Percentiles rank a stretch among this genome's conserved stretches.
phyloP scores from a whole-genome alignment of 805 yeast genomes.

The Candida orba region DNA sequence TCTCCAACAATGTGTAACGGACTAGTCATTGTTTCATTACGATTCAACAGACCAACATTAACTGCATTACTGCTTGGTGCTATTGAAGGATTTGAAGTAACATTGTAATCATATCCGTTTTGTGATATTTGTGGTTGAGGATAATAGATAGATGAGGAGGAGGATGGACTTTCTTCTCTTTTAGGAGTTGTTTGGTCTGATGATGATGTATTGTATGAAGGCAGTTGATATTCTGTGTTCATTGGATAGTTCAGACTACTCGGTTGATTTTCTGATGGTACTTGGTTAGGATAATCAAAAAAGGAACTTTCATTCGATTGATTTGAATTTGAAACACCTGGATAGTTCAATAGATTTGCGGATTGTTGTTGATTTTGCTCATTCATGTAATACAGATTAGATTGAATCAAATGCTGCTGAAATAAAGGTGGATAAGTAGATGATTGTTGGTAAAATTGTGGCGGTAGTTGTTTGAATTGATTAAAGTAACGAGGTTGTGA shows the following conservation, averaged over 20 bases:
- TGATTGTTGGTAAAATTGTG: not conserved
- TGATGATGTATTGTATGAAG: not conserved
- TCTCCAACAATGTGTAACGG: not conserved
- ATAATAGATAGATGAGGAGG: not conserved
- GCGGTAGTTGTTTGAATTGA: not conserved
- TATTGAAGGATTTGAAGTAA: not conserved
- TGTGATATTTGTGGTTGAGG: not conserved
- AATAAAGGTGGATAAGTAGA: no score
- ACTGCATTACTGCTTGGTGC: no score
- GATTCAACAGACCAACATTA: no score
- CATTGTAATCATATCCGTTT: not conserved
- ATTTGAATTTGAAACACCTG: not conserved
- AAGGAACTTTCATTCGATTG: no score
- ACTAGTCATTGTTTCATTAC: no score
- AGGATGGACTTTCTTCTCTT: constrained; percentile 4
- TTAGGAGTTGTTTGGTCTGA: not conserved
- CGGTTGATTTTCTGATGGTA: not conserved
- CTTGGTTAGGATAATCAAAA: not conserved
- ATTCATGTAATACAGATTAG: no score
- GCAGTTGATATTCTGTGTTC: not conserved
- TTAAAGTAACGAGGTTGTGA: not conserved
- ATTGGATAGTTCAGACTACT: not conserved
- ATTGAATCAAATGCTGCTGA: no score
- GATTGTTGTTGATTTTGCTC: no score
- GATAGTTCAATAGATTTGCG: not conserved